These are phyloP conservation scores for Gastrolobium villosum DNA, from an alignment of 306 rosid species.

Conservation along the genomic window DNA sequence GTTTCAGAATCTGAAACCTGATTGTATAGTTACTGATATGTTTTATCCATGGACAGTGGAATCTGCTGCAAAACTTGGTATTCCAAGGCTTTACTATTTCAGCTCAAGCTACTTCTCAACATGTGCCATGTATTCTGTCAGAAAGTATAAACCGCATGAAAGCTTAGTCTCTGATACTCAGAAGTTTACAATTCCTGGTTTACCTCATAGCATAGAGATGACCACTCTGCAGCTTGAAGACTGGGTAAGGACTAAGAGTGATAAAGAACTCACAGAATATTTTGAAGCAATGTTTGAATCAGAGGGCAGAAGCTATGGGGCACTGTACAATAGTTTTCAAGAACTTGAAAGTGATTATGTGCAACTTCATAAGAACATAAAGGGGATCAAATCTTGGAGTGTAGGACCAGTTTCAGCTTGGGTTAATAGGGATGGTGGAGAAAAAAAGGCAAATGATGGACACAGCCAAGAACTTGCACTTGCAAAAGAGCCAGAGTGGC, in stretches of 20 bases:
- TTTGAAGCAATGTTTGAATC: too few species aligned
- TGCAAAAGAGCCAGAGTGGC: conserved; percentile 9
- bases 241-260: too few species aligned
- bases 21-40: conserved; percentile 39
- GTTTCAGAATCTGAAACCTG: conserved; percentile 41
- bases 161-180: conserved; percentile 31
- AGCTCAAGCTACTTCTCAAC: conserved; percentile 45
- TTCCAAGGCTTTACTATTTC: conserved; percentile 48
- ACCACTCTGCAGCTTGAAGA: neutral
- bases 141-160: conserved; percentile 41
- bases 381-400: too few species aligned
- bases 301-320: too few species aligned
- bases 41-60: conserved; percentile 47
- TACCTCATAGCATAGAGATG: conserved; percentile 44
- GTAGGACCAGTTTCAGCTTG: too few species aligned
- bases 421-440: too few species aligned
- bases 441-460: too few species aligned
- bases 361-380: too few species aligned
- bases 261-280: too few species aligned
- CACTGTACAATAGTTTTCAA: too few species aligned
- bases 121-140: neutral
- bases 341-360: too few species aligned
- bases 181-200: conserved; percentile 35
- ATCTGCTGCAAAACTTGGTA: conserved; percentile 34
- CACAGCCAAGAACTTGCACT: neutral